Evolutionary conservation across 306 rosid species (phyloP).

Genomic region (Cercis canadensis): DNA sequence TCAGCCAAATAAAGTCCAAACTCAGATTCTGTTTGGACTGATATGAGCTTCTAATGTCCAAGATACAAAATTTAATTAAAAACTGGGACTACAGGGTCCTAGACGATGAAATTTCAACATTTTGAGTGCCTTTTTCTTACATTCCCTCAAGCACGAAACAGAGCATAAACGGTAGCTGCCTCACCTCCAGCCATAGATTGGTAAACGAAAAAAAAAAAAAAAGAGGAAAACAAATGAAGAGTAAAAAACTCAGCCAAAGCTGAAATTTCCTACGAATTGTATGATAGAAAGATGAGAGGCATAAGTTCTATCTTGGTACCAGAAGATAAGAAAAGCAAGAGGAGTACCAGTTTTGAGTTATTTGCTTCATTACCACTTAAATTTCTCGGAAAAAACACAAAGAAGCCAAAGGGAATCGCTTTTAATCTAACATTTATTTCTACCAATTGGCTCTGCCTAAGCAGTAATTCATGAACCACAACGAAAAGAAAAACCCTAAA

Average conservation of each 20-base stretch:
- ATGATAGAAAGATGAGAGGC: not conserved
- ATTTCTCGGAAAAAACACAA: conserved; percentile 15
- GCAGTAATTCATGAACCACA: conserved; percentile 28
- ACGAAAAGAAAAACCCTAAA: conserved; percentile 44
- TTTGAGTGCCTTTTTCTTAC: not conserved
- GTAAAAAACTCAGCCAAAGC: conserved; percentile 7
- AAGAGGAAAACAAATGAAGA: not conserved
- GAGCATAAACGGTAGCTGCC: not conserved
- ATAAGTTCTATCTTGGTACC: not conserved
- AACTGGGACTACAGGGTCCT: not conserved
- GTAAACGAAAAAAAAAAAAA: not conserved
- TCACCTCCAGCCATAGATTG: not conserved
- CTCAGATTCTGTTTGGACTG: not conserved
- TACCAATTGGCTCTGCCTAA: not conserved
- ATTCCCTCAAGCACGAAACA: not conserved
- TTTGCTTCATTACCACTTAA: conserved; percentile 17
- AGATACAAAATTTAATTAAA: not conserved
- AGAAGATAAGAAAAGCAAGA: not conserved
- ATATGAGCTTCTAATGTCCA: not conserved
- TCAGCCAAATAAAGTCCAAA: conserved; percentile 20
- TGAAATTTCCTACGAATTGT: not conserved
- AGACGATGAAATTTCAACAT: not conserved
- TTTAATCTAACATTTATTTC: not conserved
- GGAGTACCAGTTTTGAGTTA: conserved; percentile 29
- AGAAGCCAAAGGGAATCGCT: conserved; percentile 18